Conservation (phyloP, 805 yeast species). For the Kockiozyma suomiensis region DNA sequence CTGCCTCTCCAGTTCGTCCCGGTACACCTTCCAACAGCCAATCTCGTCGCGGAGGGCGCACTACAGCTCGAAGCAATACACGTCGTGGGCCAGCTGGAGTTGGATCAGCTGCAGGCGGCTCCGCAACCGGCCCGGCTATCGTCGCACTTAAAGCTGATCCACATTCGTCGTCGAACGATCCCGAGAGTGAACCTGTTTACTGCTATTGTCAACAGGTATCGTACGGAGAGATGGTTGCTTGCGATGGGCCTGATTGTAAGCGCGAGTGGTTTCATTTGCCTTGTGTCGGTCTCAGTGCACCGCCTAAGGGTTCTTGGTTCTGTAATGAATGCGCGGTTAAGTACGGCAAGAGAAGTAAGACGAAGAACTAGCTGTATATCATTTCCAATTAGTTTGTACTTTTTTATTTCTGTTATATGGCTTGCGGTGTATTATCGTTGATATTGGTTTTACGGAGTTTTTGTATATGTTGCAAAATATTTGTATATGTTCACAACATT, state of each 20-base stretch:
- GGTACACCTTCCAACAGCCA: neutral
- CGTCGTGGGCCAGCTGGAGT: constrained; percentile 2
- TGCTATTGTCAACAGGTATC: constrained; percentile 97
- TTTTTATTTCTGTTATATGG: neutral
- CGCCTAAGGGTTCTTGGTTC: constrained; percentile 62
- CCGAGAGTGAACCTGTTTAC: constrained; percentile 70
- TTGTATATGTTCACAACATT: neutral
- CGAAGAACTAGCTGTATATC: neutral
- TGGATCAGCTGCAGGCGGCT: neutral
- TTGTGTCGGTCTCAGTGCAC: constrained; percentile 79
- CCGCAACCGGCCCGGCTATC: neutral
- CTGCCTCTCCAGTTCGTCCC: neutral
- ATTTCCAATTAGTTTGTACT: neutral
- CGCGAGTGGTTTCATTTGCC: constrained; percentile 91
- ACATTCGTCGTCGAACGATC: constrained; percentile 16
- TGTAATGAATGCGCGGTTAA: constrained; percentile 57
- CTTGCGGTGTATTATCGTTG: neutral
- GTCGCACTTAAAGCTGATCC: neutral
- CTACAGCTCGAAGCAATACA: constrained; percentile 2
- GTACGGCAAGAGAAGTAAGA: constrained; percentile 24
- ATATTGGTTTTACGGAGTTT: neutral
- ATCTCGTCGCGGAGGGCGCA: constrained; percentile 8
- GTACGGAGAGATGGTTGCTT: constrained; percentile 98
- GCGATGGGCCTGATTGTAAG: constrained; percentile 90
- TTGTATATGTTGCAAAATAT: neutral